Percentiles rank a stretch among this genome's conserved stretches.
Evolutionary conservation across 2,329 filamentous ascomycete species (phyloP).

Genomic region (Plectosphaerella plurivora): DNA sequence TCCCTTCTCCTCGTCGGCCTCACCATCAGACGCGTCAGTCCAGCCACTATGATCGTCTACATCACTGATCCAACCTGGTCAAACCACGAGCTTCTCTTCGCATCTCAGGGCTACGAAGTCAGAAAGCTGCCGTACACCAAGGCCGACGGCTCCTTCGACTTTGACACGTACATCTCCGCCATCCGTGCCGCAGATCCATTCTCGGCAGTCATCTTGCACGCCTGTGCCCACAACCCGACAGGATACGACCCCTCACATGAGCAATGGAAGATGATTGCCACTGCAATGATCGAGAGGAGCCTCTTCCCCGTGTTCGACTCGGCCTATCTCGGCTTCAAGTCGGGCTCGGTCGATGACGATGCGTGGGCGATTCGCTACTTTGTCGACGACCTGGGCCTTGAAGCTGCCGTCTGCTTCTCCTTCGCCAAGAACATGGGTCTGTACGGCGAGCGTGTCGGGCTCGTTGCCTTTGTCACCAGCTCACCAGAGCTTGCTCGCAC

Average conservation of each 20-base stretch:
- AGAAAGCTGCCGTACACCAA: conserved; percentile 29
- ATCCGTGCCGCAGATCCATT: conserved; percentile 19
- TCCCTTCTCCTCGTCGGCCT: conserved; percentile 29
- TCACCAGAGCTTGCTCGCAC: conserved; percentile 9
- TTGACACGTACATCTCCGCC: conserved; percentile 19
- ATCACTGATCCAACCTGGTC: conserved; percentile 36
- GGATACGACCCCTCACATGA: conserved; percentile 31
- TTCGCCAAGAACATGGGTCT: conserved; percentile 57
- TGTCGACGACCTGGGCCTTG: conserved; percentile 29
- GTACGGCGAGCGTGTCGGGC: conserved; percentile 31
- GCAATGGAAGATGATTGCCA: conserved; percentile 24
- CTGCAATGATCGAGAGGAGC: conserved; percentile 17
- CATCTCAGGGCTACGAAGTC: conserved; percentile 25
- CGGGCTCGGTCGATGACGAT: conserved; percentile 24
- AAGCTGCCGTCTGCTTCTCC: conserved; percentile 54
- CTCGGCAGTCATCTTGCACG: conserved; percentile 29
- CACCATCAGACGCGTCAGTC: conserved; percentile 19
- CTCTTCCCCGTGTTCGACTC: conserved; percentile 25
- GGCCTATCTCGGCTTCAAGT: conserved; percentile 27
- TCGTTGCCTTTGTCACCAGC: conserved; percentile 20
- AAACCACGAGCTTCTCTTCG: conserved; percentile 32
- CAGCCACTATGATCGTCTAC: conserved; percentile 22
- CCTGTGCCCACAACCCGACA: conserved; percentile 38
- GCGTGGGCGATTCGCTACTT: conserved; percentile 27
- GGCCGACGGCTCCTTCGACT: conserved; percentile 21